Percentiles rank a stretch among this genome's conserved stretches.
Evolutionary conservation across 805 yeast genomes (phyloP).

Genomic region (Yamadazyma takamatsuzukensis): DNA sequence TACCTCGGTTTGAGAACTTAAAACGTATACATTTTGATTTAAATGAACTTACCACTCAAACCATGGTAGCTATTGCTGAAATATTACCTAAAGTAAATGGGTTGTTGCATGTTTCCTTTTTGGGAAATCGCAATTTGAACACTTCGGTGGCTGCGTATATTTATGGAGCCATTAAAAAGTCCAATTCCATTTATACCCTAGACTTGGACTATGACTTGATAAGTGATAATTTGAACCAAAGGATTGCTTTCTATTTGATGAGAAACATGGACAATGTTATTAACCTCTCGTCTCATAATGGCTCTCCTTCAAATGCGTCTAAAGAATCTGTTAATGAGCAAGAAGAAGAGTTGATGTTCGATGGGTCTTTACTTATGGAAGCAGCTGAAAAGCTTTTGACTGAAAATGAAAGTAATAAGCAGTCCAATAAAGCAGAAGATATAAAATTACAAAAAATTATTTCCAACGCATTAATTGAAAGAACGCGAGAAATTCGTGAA

Average conservation of each 20-base stretch:
- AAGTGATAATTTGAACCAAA: slow-evolving; percentile 48
- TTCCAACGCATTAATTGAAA: slow-evolving; percentile 47
- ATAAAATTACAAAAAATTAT: slow-evolving; percentile 41
- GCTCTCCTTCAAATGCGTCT: slow-evolving; percentile 7
- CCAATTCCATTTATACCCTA: slow-evolving; percentile 44
- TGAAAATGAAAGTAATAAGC: slow-evolving; percentile 36
- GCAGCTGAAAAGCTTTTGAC: slow-evolving; percentile 65
- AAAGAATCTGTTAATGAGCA: slow-evolving; percentile 26
- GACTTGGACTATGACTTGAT: slow-evolving; percentile 54
- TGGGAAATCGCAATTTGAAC: slow-evolving; percentile 48
- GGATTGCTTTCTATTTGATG: slow-evolving; percentile 56
- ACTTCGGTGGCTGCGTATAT: slow-evolving; percentile 44
- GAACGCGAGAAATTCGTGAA: slow-evolving; percentile 46
- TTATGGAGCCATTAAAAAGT: slow-evolving; percentile 47
- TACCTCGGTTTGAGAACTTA: slow-evolving; percentile 44
- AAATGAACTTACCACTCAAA: slow-evolving; percentile 44
- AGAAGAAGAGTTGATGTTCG: slow-evolving; percentile 70
- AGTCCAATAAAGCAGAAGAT: slow-evolving; percentile 33
- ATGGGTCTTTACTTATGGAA: slow-evolving; percentile 70
- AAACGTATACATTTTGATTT: slow-evolving; percentile 54
- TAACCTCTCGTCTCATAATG: slow-evolving; percentile 1
- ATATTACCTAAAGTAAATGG: slow-evolving; percentile 46
- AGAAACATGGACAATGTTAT: slow-evolving; percentile 46
- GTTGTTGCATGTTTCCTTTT: slow-evolving; percentile 49
- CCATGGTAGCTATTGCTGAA: slow-evolving; percentile 47